Evolutionary conservation across 805 yeast species (phyloP), one percentile per base, ranked within the genome.

Genomic region (Kluyveromyces starmeri): DNA sequence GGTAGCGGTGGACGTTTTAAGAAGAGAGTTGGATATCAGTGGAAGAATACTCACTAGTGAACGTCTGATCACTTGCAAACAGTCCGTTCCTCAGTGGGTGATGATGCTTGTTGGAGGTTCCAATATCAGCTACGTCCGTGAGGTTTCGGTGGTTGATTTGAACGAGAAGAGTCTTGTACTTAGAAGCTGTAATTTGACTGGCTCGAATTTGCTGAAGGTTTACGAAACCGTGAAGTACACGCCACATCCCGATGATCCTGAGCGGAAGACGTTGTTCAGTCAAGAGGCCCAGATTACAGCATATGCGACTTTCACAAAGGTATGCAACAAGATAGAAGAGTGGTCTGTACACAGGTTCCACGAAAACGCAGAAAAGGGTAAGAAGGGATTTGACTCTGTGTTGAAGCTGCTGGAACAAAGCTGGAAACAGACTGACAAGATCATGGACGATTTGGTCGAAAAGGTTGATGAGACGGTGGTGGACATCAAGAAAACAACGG

Each of bases 261-360:
- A 26, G 1, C 40, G 50, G 14, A 62, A 68, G 35, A 88, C 97
- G 0, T 44, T 63, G 8, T 88, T 88, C 54, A 58, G 62, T 22
- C 98, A 89, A 58, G 75, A 71, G 42, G 98, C 98, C 0, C 85
- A 82, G 43, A 84, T 89, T 46, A 78, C 86, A 2, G 95, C 97
- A 0, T 81, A 78, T 56, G 83, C 85, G 7, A 65, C 80, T 3
- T 70, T 85, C 59, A 60, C 67, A 36, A 69, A 73, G 39, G 59
- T 92, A 4, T 81, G 94, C 55, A 82, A 76, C 51, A 78, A 82
- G 56, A 66, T 89, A 41, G 98, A 89, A 58, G 94, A 85, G 32
- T 89, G 96, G 95, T 74, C 88, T 0, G 80, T 84, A 5, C 83
- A 83, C 50, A 67, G 96, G 54, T 92, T 89, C 58, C 75, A 78